Conservation (phyloP, 495 filamentous ascomycete species). For the Monascus purpureus region DNA sequence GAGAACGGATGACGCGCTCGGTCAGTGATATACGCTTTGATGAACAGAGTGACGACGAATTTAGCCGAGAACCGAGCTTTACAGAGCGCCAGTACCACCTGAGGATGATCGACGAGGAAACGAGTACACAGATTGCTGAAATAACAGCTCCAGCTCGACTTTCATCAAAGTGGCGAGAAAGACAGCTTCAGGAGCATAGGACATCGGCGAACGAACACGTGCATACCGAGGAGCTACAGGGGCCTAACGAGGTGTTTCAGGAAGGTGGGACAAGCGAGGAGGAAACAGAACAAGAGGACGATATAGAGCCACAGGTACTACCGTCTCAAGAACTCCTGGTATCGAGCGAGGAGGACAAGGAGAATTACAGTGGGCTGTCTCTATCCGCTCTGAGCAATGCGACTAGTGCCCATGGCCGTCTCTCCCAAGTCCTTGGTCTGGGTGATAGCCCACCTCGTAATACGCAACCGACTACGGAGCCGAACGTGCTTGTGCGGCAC, state of each 20-base stretch:
- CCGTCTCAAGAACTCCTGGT: slow-evolving; percentile 15
- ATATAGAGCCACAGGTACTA: slow-evolving; percentile 11
- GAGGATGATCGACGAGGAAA: slow-evolving; percentile 22
- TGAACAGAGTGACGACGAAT: slow-evolving; percentile 31
- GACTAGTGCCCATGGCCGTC: slow-evolving; percentile 22
- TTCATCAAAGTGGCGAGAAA: slow-evolving; percentile 2
- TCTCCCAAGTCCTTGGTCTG: slow-evolving; percentile 27
- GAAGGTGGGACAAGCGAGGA: slow-evolving; percentile 29
- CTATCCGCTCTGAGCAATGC: slow-evolving; percentile 14
- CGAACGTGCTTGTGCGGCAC: slow-evolving; percentile 1
- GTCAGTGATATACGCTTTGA: slow-evolving; percentile 23
- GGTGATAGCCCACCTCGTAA: slow-evolving; percentile 9
- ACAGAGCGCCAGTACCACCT: slow-evolving; percentile 23
- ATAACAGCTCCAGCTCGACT: slow-evolving; percentile 22
- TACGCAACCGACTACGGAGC: slow-evolving; percentile 1
- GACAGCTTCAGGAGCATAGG: slow-evolving; percentile 2
- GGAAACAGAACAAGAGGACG: slow-evolving; percentile 39
- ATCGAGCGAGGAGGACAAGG: slow-evolving; percentile 36
- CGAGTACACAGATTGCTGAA: slow-evolving; percentile 24
- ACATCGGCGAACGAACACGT: slow-evolving; percentile 1
- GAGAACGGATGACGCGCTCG: slow-evolving; percentile 26
- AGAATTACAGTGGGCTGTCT: slow-evolving; percentile 25
- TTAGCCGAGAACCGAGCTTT: slow-evolving; percentile 31
- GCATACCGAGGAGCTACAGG: slow-evolving; percentile 7
- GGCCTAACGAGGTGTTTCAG: neutral